Evolutionary conservation across 495 filamentous ascomycete genomes (phyloP), one percentile per base, ranked within the genome.

Genomic region (Penicillium mononematosum): DNA sequence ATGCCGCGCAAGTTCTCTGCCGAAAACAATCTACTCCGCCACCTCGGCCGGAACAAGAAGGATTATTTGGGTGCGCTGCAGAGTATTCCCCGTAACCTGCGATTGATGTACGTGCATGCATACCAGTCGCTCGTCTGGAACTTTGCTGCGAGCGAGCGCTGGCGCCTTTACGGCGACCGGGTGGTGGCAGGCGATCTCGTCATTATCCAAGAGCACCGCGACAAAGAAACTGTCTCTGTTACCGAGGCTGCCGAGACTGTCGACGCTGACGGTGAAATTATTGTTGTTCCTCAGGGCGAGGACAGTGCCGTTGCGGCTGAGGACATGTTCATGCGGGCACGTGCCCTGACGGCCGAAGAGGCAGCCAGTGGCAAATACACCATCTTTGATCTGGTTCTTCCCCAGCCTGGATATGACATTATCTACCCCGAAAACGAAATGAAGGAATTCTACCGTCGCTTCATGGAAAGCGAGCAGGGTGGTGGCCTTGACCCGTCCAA

Each of bases 91-190:
- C 81, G 92, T 2, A 87, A 88, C 38, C 78, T 96, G 71, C 84
- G 89, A 16, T 79, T 90, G 36, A 97, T 98, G 89, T 98, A 98
- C 61, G 86, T 95, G 12, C 94, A 98, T 62, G 94, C 95, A 27
- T 97, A 96, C 73, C 94, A 98, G 68, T 92, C 88, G 5, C 80
- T 91, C 10, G 87, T 98, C 9, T 98, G 92, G 92, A 98, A 98
- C 73, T 76, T 80, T 55, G 90, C 85, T 24, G 91, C 82, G 14
- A 86, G 86, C 53, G 85, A 86, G 61, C 88, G 94, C 54, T 94
- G 85, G 89, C 83, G 82, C 41, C 75, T 78, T 19, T 89, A 85
- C 66, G 91, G 87, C 17, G 66, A 75, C 34, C 75, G 78, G 53
- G 88, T 96, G 9, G 78, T 97, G 24, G 85, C 89, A 60, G 94